A percentile compares a stretch with the other conserved stretches of the same genome.
phyloP scores from a whole-genome alignment of 352 stramenopile species.

The Globisporangium acanthophoron region DNA sequence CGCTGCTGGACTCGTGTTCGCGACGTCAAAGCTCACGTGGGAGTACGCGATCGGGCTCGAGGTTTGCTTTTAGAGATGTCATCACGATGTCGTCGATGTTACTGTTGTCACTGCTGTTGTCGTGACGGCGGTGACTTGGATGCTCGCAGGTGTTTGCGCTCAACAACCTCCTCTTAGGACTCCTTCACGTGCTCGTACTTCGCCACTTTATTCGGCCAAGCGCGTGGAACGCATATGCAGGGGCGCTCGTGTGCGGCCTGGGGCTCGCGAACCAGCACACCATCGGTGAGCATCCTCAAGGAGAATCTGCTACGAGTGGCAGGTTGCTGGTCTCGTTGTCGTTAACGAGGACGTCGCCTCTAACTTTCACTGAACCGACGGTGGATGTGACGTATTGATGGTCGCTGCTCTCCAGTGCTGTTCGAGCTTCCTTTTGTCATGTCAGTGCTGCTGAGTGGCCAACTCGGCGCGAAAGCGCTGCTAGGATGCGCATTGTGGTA shows the following conservation, averaged over 20 bases:
- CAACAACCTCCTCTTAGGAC: constrained; percentile 86
- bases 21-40: constrained; percentile 87
- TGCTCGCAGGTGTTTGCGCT: constrained; percentile 90
- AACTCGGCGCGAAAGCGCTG: constrained; percentile 16
- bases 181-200: constrained; percentile 60
- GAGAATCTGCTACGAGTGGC: not conserved
- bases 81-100: not conserved
- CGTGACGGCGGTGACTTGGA: not conserved
- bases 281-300: constrained; percentile 24
- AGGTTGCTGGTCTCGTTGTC: not conserved
- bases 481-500: constrained; percentile 22
- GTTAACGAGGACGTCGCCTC: not conserved
- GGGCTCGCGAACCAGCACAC: constrained; percentile 93
- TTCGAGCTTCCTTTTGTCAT: constrained; percentile 80
- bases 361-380: not conserved
- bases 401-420: constrained; percentile 42
- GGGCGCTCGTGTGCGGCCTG: constrained; percentile 85
- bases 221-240: constrained; percentile 25
- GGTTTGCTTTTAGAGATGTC: constrained; percentile 4
- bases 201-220: constrained; percentile 21
- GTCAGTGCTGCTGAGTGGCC: constrained; percentile 36
- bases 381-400: not conserved
- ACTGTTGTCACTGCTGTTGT: not conserved
- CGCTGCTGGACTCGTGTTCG: constrained; percentile 40
- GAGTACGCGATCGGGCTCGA: constrained; percentile 79